Percentiles rank a stretch among this genome's conserved stretches.
Evolutionary conservation across 805 yeast genomes (phyloP).

Genomic region (Hagleromyces aurorensis): DNA sequence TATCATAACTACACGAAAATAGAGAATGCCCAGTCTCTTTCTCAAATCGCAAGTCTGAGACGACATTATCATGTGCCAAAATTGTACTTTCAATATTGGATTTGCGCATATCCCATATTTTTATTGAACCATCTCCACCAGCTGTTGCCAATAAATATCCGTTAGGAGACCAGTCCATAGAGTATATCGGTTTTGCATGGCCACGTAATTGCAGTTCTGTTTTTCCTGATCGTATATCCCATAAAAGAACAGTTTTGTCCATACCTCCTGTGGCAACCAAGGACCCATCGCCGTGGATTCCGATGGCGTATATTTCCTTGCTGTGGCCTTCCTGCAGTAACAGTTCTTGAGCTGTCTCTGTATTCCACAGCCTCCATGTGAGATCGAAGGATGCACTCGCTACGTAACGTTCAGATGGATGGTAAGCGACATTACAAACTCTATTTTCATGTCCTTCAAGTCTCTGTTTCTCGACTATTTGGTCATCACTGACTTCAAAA

Average conservation of each 20-base stretch:
- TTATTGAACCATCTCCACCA: constrained; percentile 71
- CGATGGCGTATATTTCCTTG: constrained; percentile 54
- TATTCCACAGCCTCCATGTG: constrained; percentile 89
- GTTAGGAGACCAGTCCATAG: constrained; percentile 66
- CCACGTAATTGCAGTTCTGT: constrained; percentile 50
- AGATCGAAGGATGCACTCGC: constrained; percentile 74
- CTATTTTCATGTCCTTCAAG: constrained; percentile 45
- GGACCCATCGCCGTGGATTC: constrained; percentile 72
- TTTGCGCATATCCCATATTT: constrained; percentile 79
- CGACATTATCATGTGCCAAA: constrained; percentile 67
- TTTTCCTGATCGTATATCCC: constrained; percentile 84
- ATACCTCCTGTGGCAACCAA: constrained; percentile 68
- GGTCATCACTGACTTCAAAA: constrained; percentile 25
- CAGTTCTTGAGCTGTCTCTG: constrained; percentile 40
- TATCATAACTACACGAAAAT: constrained; percentile 66
- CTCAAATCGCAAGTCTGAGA: constrained; percentile 56
- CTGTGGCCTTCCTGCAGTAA: constrained; percentile 81
- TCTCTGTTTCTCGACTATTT: constrained; percentile 17
- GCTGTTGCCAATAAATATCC: constrained; percentile 77
- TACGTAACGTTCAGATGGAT: constrained; percentile 50
- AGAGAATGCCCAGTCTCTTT: constrained; percentile 40
- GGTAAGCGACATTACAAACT: constrained; percentile 53
- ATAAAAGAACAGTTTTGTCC: constrained; percentile 63
- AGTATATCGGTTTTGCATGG: constrained; percentile 65
- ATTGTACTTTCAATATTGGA: constrained; percentile 36